Evolutionary conservation across 306 rosid species (phyloP), one percentile per base, ranked within the genome.

Genomic region (Ormosia emarginata): DNA sequence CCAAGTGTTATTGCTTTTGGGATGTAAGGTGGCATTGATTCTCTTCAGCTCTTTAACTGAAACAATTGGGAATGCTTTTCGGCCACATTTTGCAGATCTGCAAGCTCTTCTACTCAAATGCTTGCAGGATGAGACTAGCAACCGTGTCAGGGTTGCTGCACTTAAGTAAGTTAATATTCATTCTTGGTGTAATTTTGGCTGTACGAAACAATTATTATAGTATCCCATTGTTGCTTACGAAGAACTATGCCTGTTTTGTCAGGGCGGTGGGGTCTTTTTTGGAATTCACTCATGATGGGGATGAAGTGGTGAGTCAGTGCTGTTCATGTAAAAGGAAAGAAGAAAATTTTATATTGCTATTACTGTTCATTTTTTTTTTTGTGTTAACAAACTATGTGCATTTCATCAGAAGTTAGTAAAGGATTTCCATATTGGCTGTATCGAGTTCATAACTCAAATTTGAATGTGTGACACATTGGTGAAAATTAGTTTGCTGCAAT

Each of bases 231-330:
- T 79, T 82, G 61, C 84, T 82, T 37, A 81, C 17, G 39, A 43
- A 74, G 46, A 67, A 12, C 34, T 43, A 15, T 82, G 49, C 67
- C 50, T 83, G 36, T 72, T 74, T 57, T 90, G 30, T 65, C 89
- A 96, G 99, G 92, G 99, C 99, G 39, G 95, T 93, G 84, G 98
- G 99, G 14, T 96, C 99, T 49, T 96, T 92, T 87, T 84, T 96
- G 65, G 99, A 96, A 84, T 96, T 91, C 87, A 96, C 97, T 78
- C 91, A 93, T 59, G 98, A 96, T 77, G 97, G 90, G 65, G 89
- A 82, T 74, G 97, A 96, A 92, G 98, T 94, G 97, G 99, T 93
- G 83, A 87, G 98, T 85, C 74, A 63, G 24, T 55, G 61, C 53
- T 63, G 39, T 56, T 86, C 37, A 32, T 68, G 14, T 46, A 17